These are phyloP conservation scores for Xylaria nigripes DNA, from an alignment of 495 filamentous ascomycete species.

Conservation along the genomic window DNA sequence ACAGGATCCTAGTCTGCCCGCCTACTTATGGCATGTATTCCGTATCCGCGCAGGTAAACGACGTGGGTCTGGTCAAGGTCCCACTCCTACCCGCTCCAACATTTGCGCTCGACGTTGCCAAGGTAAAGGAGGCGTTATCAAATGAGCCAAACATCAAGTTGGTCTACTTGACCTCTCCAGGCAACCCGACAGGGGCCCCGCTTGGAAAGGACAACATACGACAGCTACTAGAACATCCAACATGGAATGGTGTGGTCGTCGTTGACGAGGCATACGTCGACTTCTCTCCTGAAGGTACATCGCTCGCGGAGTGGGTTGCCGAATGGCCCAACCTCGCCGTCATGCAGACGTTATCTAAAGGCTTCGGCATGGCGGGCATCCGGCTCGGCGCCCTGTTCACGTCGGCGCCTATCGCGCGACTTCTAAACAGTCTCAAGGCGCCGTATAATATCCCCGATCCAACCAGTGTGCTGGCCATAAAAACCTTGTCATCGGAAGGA, in stretches of 20 bases:
- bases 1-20: slow-evolving; percentile 88
- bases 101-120: slow-evolving; percentile 63
- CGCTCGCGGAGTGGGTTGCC: slow-evolving; percentile 83
- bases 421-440: slow-evolving; percentile 88
- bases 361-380: slow-evolving; percentile 91
- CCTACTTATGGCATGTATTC: slow-evolving; percentile 98
- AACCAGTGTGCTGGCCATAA: slow-evolving; percentile 70
- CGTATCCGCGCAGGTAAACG: slow-evolving; percentile 89
- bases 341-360: slow-evolving; percentile 95
- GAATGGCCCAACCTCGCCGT: slow-evolving; percentile 97
- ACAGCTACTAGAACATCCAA: slow-evolving; percentile 71
- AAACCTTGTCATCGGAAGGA: slow-evolving; percentile 57
- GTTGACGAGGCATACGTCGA: slow-evolving; percentile 97
- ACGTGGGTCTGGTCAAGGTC: slow-evolving; percentile 75
- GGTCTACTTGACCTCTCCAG: slow-evolving; percentile 85
- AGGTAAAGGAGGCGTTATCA: slow-evolving; percentile 57
- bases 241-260: slow-evolving; percentile 90
- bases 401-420: slow-evolving; percentile 45
- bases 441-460: slow-evolving; percentile 90
- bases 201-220: slow-evolving; percentile 69
- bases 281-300: slow-evolving; percentile 71
- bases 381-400: slow-evolving; percentile 63
- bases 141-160: slow-evolving; percentile 66
- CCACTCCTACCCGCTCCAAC: slow-evolving; percentile 52
- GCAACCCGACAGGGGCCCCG: slow-evolving; percentile 81